phyloP scores from a whole-genome alignment of 192 early-diverging fungal genomes.

The Linnemannia zychae region DNA sequence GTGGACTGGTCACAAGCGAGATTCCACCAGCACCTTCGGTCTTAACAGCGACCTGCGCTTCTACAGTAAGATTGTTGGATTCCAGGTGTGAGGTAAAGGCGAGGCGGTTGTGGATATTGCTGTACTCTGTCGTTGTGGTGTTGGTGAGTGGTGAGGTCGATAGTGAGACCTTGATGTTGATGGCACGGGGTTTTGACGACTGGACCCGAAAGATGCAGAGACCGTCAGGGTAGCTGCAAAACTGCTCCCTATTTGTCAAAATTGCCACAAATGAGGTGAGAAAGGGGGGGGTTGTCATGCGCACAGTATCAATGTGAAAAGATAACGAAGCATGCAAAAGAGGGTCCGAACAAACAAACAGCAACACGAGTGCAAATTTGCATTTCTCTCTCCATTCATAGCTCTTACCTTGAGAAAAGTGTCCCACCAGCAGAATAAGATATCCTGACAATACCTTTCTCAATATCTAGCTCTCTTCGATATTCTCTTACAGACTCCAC shows the following conservation, averaged over 20 bases:
- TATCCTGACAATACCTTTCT: not conserved
- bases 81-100: not conserved
- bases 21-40: constrained; percentile 15
- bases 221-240: constrained; percentile 32
- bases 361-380: not conserved
- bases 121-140: not conserved
- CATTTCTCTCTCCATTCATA: too few relatives aligned
- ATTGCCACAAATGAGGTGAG: not conserved
- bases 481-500: not conserved
- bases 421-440: not conserved
- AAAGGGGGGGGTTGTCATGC: not conserved
- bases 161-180: constrained; percentile 27
- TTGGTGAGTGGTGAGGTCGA: not conserved
- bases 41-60: constrained; percentile 20
- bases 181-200: constrained; percentile 6
- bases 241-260: constrained; percentile 16
- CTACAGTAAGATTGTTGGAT: constrained; percentile 17
- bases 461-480: constrained; percentile 13
- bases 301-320: not conserved
- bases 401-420: constrained; percentile 15
- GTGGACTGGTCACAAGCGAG: constrained; percentile 13
- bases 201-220: constrained; percentile 24
- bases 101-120: constrained; percentile 26
- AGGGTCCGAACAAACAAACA: not conserved
- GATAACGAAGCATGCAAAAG: not conserved